A percentile compares a stretch with the other conserved stretches of the same genome.
Evolutionary conservation across 495 filamentous ascomycete species (phyloP).

Genomic region (Tirmania nivea): DNA sequence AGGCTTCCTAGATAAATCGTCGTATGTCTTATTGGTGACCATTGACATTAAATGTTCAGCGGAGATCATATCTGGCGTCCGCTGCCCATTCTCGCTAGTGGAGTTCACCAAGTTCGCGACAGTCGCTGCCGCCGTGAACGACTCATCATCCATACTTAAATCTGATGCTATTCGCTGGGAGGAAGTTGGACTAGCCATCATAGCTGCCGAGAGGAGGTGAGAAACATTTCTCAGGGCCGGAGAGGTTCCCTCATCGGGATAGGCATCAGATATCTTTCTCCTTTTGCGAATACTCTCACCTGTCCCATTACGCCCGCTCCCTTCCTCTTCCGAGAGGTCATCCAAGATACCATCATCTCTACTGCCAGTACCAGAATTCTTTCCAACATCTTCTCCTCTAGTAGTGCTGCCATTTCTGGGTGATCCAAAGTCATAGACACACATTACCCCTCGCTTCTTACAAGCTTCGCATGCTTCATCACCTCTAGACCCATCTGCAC

Average conservation of each 20-base stretch:
- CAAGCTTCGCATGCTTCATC: constrained; percentile 20
- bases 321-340: constrained; percentile 9
- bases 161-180: constrained; percentile 6
- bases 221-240: constrained; percentile 4
- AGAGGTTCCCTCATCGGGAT: background rate
- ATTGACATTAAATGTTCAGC: constrained; percentile 16
- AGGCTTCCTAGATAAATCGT: background rate
- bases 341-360: constrained; percentile 13
- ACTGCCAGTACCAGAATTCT: constrained; percentile 2
- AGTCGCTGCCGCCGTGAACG: constrained; percentile 3
- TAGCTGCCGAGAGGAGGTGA: constrained; percentile 15
- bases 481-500: constrained; percentile 11
- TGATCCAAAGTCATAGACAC: constrained; percentile 18
- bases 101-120: constrained; percentile 8
- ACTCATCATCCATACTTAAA: background rate
- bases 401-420: constrained; percentile 1
- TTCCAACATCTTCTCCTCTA: constrained; percentile 4
- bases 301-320: constrained; percentile 2
- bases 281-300: constrained; percentile 9
- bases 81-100: background rate
- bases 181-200: constrained; percentile 1
- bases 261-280: constrained; percentile 8
- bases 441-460: constrained; percentile 16
- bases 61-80: constrained; percentile 8
- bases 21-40: constrained; percentile 7